These are phyloP conservation scores for Stagonosporopsis vannaccii DNA, from an alignment of 2,329 filamentous ascomycete species.

Conservation along the genomic window DNA sequence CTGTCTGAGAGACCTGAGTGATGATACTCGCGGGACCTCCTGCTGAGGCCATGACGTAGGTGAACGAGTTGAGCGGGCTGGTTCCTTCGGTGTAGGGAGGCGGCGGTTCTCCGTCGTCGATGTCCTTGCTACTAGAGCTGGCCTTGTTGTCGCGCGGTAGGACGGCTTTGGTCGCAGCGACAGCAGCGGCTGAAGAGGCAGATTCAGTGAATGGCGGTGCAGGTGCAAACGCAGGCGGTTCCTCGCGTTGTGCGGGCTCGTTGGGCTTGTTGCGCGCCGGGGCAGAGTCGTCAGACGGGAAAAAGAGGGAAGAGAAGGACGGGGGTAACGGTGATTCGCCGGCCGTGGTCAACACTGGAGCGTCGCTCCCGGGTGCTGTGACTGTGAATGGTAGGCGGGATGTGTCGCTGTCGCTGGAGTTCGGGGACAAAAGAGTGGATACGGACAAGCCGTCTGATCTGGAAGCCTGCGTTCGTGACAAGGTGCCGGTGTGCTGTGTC, in stretches of 20 bases:
- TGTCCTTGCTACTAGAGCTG: slow-evolving; percentile 72
- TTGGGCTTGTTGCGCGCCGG: slow-evolving; percentile 57
- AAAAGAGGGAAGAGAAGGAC: slow-evolving; percentile 70
- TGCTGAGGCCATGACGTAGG: slow-evolving; percentile 97
- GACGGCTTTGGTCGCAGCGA: slow-evolving; percentile 57
- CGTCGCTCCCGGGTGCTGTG: slow-evolving; percentile 47
- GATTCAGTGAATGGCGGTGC: slow-evolving; percentile 60
- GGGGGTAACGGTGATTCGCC: slow-evolving; percentile 64
- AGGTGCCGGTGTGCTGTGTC: slow-evolving; percentile 49
- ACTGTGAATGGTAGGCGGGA: slow-evolving; percentile 37
- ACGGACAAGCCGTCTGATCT: slow-evolving; percentile 54
- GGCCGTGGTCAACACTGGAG: slow-evolving; percentile 48
- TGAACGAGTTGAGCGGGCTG: slow-evolving; percentile 89
- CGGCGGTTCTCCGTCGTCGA: slow-evolving; percentile 87
- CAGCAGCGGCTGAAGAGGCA: slow-evolving; percentile 54
- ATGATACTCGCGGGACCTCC: slow-evolving; percentile 98
- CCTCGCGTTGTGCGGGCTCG: slow-evolving; percentile 44
- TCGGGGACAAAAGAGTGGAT: slow-evolving; percentile 51
- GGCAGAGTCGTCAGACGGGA: slow-evolving; percentile 56
- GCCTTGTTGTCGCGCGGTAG: slow-evolving; percentile 88
- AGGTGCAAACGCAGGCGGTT: slow-evolving; percentile 60
- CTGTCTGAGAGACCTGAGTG: slow-evolving; percentile 90
- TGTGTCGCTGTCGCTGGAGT: slow-evolving; percentile 22
- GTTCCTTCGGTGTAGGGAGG: slow-evolving; percentile 95
- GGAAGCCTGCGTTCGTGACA: slow-evolving; percentile 54